Conservation (phyloP, 2,329 filamentous ascomycete genomes). For the Calonectria crousiana region DNA sequence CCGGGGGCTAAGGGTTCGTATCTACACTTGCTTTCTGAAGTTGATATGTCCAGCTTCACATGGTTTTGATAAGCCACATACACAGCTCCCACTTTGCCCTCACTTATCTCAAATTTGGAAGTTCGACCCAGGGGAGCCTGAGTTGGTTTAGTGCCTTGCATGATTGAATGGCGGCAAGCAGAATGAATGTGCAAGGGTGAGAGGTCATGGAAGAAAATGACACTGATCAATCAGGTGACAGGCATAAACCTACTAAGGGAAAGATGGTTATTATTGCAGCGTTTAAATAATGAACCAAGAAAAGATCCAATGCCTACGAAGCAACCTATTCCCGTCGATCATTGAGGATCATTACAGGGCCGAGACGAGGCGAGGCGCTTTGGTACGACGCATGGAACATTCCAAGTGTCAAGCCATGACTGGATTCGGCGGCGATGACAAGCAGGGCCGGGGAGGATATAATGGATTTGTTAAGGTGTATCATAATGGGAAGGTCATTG, state of each 20-base stretch:
- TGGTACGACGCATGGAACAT: conserved; percentile 1
- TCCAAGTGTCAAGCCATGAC: neutral
- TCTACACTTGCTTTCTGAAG: too few relatives aligned
- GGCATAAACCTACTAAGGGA: neutral
- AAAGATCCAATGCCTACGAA: neutral
- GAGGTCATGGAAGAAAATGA: too few relatives aligned
- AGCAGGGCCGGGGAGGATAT: neutral
- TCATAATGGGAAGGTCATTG: conserved; percentile 2
- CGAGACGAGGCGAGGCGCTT: neutral
- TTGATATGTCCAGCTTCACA: too few relatives aligned
- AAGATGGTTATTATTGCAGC: neutral
- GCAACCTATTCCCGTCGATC: neutral
- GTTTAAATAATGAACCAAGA: neutral
- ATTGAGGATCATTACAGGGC: neutral
- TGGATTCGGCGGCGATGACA: neutral
- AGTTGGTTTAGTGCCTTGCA: neutral
- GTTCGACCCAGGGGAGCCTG: neutral
- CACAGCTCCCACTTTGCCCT: neutral
- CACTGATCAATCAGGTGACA: too few relatives aligned
- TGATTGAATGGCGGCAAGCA: neutral
- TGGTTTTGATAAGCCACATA: neutral
- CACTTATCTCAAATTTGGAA: too few relatives aligned
- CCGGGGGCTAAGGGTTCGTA: neutral
- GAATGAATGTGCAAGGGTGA: neutral
- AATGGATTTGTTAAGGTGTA: neutral